Evolutionary conservation across 2,329 filamentous ascomycete genomes (phyloP).

Genomic region (Pseudogymnoascus sp.): DNA sequence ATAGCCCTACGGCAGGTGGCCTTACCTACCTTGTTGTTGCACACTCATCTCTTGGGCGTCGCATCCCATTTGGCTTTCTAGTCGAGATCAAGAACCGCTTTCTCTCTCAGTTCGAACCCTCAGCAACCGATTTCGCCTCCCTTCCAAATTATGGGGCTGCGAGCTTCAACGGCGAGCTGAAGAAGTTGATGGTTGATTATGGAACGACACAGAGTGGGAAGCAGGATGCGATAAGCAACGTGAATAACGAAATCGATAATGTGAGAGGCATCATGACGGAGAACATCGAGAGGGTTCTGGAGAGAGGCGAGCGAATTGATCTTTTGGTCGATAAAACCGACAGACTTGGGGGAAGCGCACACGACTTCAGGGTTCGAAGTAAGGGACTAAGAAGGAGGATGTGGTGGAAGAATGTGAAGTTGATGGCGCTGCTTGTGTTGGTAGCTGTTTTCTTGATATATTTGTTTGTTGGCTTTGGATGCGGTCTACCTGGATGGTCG

Average conservation of each 20-base stretch:
- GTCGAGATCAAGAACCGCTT: conserved; percentile 87
- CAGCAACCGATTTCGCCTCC: conserved; percentile 60
- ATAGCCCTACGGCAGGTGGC: conserved; percentile 58
- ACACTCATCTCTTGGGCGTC: conserved; percentile 69
- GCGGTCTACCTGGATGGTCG: conserved; percentile 51
- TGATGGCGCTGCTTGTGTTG: conserved; percentile 72
- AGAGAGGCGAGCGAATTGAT: conserved; percentile 88
- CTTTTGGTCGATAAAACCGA: conserved; percentile 95
- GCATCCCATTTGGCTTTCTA: conserved; percentile 87
- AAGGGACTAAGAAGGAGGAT: conserved; percentile 81
- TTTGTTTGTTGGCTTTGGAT: conserved; percentile 63
- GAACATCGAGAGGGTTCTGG: conserved; percentile 83
- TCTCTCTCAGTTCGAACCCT: conserved; percentile 57
- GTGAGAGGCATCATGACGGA: conserved; percentile 90
- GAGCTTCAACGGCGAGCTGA: conserved; percentile 73
- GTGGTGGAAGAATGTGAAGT: conserved; percentile 99
- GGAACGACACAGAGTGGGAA: conserved; percentile 68
- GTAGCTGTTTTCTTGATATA: conserved; percentile 67
- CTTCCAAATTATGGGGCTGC: conserved; percentile 86
- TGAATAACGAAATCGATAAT: conserved; percentile 84
- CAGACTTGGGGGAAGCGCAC: conserved; percentile 73
- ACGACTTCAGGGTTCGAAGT: conserved; percentile 83
- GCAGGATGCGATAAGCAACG: conserved; percentile 74
- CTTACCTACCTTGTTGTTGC: conserved; percentile 90
- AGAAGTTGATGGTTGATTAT: conserved; percentile 71